These are phyloP conservation scores for Immersiella caudata DNA, from an alignment of 495 filamentous ascomycete species.

Conservation along the genomic window DNA sequence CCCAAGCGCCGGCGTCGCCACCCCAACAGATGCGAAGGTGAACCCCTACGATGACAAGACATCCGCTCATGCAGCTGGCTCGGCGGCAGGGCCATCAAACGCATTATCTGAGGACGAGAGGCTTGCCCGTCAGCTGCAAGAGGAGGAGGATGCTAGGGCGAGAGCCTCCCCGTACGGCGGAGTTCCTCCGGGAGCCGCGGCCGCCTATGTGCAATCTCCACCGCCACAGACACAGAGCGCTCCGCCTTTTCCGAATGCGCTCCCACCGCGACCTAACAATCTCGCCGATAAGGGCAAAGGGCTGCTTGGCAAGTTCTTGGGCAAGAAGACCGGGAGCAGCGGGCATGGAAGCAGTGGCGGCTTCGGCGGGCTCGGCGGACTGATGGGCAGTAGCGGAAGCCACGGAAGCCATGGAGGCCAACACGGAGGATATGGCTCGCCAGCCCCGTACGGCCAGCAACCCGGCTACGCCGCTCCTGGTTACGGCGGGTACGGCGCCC, in stretches of 20 bases:
- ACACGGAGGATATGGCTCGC: slow-evolving; percentile 22
- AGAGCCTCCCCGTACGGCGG: slow-evolving; percentile 25
- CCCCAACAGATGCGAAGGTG: slow-evolving; percentile 58
- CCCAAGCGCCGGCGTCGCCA: slow-evolving; percentile 39
- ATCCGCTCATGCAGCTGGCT: slow-evolving; percentile 17
- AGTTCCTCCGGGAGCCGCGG: slow-evolving; percentile 24
- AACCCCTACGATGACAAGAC: slow-evolving; percentile 62
- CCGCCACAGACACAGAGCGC: slow-evolving; percentile 12
- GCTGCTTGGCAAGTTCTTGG: slow-evolving; percentile 59
- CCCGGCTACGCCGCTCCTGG: slow-evolving; percentile 41
- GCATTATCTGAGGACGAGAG: slow-evolving; percentile 66
- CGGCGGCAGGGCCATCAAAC: slow-evolving; percentile 16
- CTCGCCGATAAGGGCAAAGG: slow-evolving; percentile 48
- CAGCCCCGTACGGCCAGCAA: slow-evolving; percentile 27
- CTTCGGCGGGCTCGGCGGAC: slow-evolving; percentile 18
- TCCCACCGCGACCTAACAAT: slow-evolving; percentile 43
- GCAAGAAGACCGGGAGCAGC: slow-evolving; percentile 35
- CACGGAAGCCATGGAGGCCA: slow-evolving; percentile 25
- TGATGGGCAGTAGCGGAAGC: slow-evolving; percentile 19
- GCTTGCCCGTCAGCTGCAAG: slow-evolving; percentile 76
- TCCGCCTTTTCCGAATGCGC: slow-evolving; percentile 24
- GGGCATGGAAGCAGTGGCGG: slow-evolving; percentile 20
- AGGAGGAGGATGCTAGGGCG: slow-evolving; percentile 73
- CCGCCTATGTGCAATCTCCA: slow-evolving; percentile 32
- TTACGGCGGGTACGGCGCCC: slow-evolving; percentile 48